Percentiles rank a stretch among this genome's conserved stretches.
These are phyloP conservation scores for Talaromyces wortmannii DNA, from an alignment of 495 filamentous ascomycete species.

Conservation along the genomic window DNA sequence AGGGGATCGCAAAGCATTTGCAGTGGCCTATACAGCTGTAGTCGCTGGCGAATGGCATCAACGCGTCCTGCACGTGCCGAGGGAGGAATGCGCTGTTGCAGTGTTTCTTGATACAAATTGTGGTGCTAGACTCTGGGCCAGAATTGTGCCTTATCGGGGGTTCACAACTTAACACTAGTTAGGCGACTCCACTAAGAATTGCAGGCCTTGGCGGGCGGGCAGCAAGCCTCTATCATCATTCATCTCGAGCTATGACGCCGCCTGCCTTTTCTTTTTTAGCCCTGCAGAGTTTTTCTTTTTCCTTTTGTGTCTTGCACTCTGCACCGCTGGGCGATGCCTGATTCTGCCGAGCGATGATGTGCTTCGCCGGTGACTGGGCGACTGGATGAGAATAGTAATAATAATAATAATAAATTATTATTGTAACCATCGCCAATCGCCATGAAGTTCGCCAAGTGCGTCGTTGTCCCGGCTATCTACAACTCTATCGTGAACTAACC, in stretches of 20 bases:
- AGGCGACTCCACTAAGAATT: no score
- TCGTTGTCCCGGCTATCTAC: conserved; percentile 5
- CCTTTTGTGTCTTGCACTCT: not conserved
- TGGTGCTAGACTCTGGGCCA: not conserved
- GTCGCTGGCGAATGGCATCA: not conserved
- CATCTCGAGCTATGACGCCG: not conserved
- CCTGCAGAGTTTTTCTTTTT: not conserved
- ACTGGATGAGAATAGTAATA: not conserved
- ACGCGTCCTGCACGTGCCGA: not conserved
- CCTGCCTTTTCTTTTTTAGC: not conserved
- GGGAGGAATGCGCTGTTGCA: not conserved
- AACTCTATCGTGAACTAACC: conserved; percentile 18
- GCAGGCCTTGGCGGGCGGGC: no score
- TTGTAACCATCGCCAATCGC: conserved; percentile 6
- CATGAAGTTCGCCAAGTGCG: conserved; percentile 62
- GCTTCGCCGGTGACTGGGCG: not conserved
- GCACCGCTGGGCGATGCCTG: not conserved
- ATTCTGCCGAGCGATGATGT: not conserved
- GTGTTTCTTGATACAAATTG: not conserved
- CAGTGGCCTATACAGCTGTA: not conserved
- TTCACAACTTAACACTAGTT: no score
- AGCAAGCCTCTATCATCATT: no score
- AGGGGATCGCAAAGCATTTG: not conserved
- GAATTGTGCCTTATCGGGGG: no score
- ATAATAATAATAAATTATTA: conserved; percentile 6